Conservation (phyloP, 2,329 filamentous ascomycete species). For the Coniochaeta pulveracea region DNA sequence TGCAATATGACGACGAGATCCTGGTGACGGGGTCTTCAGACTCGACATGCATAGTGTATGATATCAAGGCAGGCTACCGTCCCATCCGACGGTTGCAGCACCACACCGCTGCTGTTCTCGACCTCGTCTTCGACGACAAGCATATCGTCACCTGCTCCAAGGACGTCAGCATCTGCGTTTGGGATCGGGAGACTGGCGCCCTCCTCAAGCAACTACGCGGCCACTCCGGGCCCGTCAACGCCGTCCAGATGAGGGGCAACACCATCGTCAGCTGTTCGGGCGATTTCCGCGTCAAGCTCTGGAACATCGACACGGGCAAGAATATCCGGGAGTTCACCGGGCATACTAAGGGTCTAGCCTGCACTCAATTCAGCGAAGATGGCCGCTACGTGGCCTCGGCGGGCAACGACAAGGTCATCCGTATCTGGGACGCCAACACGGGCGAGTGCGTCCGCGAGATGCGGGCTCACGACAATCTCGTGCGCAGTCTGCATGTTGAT, state of each 20-base stretch:
- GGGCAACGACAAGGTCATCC: constrained; percentile 90
- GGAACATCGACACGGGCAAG: constrained; percentile 83
- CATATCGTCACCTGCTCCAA: constrained; percentile 97
- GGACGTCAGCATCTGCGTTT: constrained; percentile 86
- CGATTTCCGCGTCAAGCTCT: constrained; percentile 86
- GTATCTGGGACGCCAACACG: constrained; percentile 90
- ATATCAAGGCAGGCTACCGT: constrained; percentile 65
- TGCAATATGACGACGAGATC: constrained; percentile 88
- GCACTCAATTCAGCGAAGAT: constrained; percentile 92
- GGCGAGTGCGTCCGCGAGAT: constrained; percentile 74
- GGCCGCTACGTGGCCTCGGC: constrained; percentile 88
- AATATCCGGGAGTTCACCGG: constrained; percentile 84
- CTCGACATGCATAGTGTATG: constrained; percentile 82
- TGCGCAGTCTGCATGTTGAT: constrained; percentile 85
- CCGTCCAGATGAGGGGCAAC: constrained; percentile 88
- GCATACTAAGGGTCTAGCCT: constrained; percentile 87
- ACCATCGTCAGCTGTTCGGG: constrained; percentile 88
- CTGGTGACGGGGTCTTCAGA: constrained; percentile 94
- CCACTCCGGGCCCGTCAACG: constrained; percentile 88
- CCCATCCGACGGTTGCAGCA: constrained; percentile 68
- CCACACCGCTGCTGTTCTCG: constrained; percentile 81
- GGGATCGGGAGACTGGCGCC: constrained; percentile 71
- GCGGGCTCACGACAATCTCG: constrained; percentile 72
- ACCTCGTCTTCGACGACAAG: constrained; percentile 83
- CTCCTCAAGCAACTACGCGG: constrained; percentile 72